Conservation (phyloP, 768 basidiomycete genomes). For the Russula sp. region DNA sequence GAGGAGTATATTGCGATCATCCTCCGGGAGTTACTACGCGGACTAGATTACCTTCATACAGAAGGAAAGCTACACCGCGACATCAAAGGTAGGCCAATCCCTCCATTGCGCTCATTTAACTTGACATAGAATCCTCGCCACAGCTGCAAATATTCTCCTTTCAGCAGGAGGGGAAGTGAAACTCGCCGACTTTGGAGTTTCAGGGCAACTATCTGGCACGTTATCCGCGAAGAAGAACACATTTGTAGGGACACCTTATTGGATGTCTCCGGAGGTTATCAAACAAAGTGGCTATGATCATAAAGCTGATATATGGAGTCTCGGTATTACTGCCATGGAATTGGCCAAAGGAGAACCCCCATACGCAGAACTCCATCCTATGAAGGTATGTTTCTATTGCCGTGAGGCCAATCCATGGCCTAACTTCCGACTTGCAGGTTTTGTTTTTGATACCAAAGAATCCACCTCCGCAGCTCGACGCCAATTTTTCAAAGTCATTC, state of each 20-base stretch:
- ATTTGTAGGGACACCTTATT: slow-evolving; percentile 96
- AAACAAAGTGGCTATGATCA: slow-evolving; percentile 99
- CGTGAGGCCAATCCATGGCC: not conserved
- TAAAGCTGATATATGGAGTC: slow-evolving; percentile 98
- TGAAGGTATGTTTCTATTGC: slow-evolving; percentile 65
- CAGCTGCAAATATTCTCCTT: slow-evolving; percentile 91
- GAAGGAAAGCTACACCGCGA: slow-evolving; percentile 99
- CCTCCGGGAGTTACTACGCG: slow-evolving; percentile 82
- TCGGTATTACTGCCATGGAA: slow-evolving; percentile 97
- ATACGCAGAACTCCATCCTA: slow-evolving; percentile 96
- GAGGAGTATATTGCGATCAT: slow-evolving; percentile 99
- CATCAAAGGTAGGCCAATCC: slow-evolving; percentile 72
- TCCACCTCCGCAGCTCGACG: slow-evolving; percentile 85
- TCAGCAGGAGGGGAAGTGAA: slow-evolving; percentile 94
- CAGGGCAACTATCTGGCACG: slow-evolving; percentile 91
- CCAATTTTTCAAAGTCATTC: slow-evolving; percentile 88
- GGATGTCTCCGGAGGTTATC: slow-evolving; percentile 99
- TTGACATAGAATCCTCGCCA: not conserved
- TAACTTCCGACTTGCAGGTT: slow-evolving; percentile 47
- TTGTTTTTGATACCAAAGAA: slow-evolving; percentile 99
- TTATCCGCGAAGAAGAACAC: slow-evolving; percentile 96
- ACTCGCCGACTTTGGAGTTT: slow-evolving; percentile 97
- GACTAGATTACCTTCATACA: slow-evolving; percentile 90
- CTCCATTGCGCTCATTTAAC: not conserved
- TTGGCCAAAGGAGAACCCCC: slow-evolving; percentile 97